Evolutionary conservation across 139 green algal species (phyloP), one percentile per base, ranked within the genome.

Genomic region (Astrephomene gubernaculifera): DNA sequence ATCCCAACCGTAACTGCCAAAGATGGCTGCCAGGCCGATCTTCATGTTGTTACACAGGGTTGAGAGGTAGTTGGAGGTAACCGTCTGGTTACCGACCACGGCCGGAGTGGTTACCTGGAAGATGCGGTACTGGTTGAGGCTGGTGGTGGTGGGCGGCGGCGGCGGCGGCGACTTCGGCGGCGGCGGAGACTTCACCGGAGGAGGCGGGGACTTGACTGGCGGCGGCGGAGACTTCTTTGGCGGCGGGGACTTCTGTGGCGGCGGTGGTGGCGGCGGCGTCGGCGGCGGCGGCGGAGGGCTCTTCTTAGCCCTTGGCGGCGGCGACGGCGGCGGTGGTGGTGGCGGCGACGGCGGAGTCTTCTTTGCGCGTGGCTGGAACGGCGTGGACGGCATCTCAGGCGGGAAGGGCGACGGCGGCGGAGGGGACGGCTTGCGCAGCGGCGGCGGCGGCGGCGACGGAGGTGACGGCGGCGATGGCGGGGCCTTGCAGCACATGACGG

Each of bases 1-100:
- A 4, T 53, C 22, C 78, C 78, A 84, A 21, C 78, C 78, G 78
- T 75, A 84, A 2, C 36, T 52, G 57, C 21, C 33, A 43, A 84
- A 84, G 5, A 84, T 53, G 21, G 63, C 67, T 4, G 21, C 31
- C 78, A 84, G 31, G 43, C 78, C 78, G 6, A 29, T n/a, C 21
- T 31, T 27, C 14, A 84, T n/a, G 60, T 84, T 74, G n/a, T 6
- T 27, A 63, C 78, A 84, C 22, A 84, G 61, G 33, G 19, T 53
- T n/a, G 43, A 31, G 2, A 84, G 6, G 7, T 75, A n/a, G 31
- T 29, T 24, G 22, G 36, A 25, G 31, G 61, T 44, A 14, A 84
- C 43, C 21, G 43, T 3, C 29, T 1, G 25, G 31, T 63, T 63
- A 10, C n/a, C 24, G 4, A 84, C 61, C 2, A 24, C 38, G 44